A percentile compares a stretch with the other conserved stretches of the same genome.
Conservation (phyloP, 129 eudicot genomes). For the Pseudognaphalium luteoalbum region DNA sequence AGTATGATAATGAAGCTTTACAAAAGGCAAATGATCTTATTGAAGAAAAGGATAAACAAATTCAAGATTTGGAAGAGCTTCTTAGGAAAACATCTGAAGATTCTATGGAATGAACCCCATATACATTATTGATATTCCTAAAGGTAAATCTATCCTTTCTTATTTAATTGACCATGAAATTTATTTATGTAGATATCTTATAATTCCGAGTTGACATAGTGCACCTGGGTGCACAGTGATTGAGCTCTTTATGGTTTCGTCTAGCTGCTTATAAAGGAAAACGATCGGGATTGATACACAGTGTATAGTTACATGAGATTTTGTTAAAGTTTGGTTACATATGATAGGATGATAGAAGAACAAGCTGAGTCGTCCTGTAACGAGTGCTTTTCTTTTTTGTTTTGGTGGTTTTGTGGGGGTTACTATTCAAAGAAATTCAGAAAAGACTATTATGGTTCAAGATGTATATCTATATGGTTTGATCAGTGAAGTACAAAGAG, state of each 20-base stretch:
- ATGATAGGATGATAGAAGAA: not conserved
- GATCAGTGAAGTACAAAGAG: constrained; percentile 1
- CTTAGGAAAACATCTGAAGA: constrained; percentile 41
- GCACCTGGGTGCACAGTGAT: constrained; percentile 3
- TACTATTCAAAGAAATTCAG: not conserved
- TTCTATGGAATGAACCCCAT: constrained; percentile 12
- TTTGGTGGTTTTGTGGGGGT: not conserved
- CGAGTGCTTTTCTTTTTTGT: not conserved
- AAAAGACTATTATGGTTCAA: constrained; percentile 2
- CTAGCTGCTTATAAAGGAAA: not conserved
- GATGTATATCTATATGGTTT: constrained; percentile 3
- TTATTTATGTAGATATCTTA: not conserved
- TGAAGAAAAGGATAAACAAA: constrained; percentile 69
- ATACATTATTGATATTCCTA: not conserved
- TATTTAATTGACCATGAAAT: not conserved
- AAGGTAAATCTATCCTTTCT: not conserved
- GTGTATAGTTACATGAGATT: constrained; percentile 24
- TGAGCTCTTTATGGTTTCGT: not conserved
- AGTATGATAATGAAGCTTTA: constrained; percentile 78
- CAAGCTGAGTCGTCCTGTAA: not conserved
- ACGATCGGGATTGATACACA: constrained; percentile 3
- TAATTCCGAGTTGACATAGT: not conserved
- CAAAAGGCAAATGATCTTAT: constrained; percentile 74
- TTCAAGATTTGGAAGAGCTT: constrained; percentile 58
- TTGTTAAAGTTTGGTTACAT: constrained; percentile 16